Conservation (phyloP, 208 protist genomes). For the Porcisia hertigi region DNA sequence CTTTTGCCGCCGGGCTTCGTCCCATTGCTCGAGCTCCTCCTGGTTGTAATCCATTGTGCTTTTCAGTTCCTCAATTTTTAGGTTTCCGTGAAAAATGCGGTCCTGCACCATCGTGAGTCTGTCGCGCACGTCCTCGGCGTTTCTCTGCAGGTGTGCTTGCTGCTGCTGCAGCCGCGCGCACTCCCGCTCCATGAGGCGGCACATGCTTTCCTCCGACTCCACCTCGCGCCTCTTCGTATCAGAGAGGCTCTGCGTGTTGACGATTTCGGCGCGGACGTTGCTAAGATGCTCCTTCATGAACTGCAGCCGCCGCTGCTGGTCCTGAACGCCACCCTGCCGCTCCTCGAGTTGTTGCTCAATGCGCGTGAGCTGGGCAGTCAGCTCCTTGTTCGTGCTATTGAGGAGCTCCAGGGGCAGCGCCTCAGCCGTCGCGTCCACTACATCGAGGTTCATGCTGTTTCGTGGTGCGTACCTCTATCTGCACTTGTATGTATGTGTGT, state of each 20-base stretch:
- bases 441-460: slow-evolving; percentile 51
- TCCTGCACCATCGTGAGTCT: slow-evolving; percentile 74
- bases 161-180: slow-evolving; percentile 71
- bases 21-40: slow-evolving; percentile 95
- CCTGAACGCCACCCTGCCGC: slow-evolving; percentile 55
- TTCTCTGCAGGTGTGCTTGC: slow-evolving; percentile 43
- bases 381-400: slow-evolving; percentile 86
- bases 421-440: slow-evolving; percentile 81
- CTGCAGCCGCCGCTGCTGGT: slow-evolving; percentile 78
- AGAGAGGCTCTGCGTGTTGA: slow-evolving; percentile 86
- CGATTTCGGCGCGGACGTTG: slow-evolving; percentile 89
- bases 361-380: slow-evolving; percentile 81
- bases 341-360: slow-evolving; percentile 64
- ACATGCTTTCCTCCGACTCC: slow-evolving; percentile 92
- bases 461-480: background rate
- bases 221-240: slow-evolving; percentile 91
- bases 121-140: slow-evolving; percentile 67
- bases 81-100: slow-evolving; percentile 89
- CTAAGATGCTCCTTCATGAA: slow-evolving; percentile 92
- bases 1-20: slow-evolving; percentile 91
- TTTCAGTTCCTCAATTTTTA: slow-evolving; percentile 92
- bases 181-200: slow-evolving; percentile 87
- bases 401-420: slow-evolving; percentile 83
- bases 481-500: background rate
- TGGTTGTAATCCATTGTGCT: slow-evolving; percentile 93